Evolutionary conservation across 2,329 filamentous ascomycete species (phyloP).

Genomic region (Rutstroemia sp.): DNA sequence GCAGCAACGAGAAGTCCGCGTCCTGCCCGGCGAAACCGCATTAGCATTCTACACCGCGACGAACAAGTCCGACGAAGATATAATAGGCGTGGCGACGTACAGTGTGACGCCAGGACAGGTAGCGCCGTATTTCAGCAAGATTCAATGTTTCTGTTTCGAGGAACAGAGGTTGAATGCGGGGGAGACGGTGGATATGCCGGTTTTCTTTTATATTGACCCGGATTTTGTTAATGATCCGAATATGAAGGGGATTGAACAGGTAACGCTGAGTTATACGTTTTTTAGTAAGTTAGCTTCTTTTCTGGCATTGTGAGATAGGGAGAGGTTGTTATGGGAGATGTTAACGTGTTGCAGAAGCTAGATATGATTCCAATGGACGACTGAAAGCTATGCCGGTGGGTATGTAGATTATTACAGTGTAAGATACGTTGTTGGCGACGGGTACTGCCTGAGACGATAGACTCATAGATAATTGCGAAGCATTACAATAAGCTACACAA

Average conservation of each 20-base stretch:
- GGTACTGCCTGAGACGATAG: background rate
- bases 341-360: constrained; percentile 53
- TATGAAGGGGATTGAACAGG: constrained; percentile 90
- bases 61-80: constrained; percentile 83
- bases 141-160: constrained; percentile 99
- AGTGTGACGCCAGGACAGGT: constrained; percentile 94
- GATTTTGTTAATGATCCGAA: constrained; percentile 87
- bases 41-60: constrained; percentile 97
- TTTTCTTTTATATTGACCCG: constrained; percentile 98
- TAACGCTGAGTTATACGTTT: constrained; percentile 95
- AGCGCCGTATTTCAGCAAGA: constrained; percentile 97
- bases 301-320: background rate
- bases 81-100: constrained; percentile 97
- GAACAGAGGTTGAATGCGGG: constrained; percentile 90
- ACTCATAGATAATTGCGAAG: background rate
- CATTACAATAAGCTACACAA: too few species aligned
- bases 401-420: background rate
- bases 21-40: constrained; percentile 92
- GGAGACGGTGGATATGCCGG: constrained; percentile 98
- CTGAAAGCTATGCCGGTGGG: constrained; percentile 33
- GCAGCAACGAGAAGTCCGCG: constrained; percentile 92
- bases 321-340: background rate
- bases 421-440: constrained; percentile 9
- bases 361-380: constrained; percentile 74
- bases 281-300: constrained; percentile 67